Evolutionary conservation across 768 basidiomycete genomes (phyloP).

Genomic region (Agaricus blazei): DNA sequence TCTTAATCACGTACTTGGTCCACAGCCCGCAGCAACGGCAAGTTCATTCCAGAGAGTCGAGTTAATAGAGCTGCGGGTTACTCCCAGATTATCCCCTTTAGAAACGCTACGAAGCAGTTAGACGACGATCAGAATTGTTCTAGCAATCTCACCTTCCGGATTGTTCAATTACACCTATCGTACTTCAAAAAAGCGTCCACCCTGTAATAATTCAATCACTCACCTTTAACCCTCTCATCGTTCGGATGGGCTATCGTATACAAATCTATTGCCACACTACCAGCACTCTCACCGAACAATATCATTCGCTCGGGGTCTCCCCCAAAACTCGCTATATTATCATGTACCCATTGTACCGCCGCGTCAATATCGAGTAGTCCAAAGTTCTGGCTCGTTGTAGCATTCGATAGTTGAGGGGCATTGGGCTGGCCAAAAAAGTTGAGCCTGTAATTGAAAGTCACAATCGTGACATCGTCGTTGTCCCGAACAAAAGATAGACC

Average conservation of each 20-base stretch:
- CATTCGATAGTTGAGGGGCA: slow-evolving; percentile 28
- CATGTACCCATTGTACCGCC: slow-evolving; percentile 40
- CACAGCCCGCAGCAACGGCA: slow-evolving; percentile 26
- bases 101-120: background rate
- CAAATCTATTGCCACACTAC: slow-evolving; percentile 26
- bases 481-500: slow-evolving; percentile 27
- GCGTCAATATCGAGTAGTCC: slow-evolving; percentile 33
- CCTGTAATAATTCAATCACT: slow-evolving; percentile 5
- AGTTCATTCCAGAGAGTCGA: slow-evolving; percentile 25
- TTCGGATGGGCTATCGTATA: slow-evolving; percentile 29
- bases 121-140: background rate
- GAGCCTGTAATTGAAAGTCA: slow-evolving; percentile 33
- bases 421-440: slow-evolving; percentile 36
- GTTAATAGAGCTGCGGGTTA: slow-evolving; percentile 9
- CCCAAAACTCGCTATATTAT: slow-evolving; percentile 39
- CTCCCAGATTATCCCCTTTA: background rate
- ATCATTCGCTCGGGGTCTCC: slow-evolving; percentile 32
- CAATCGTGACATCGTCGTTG: slow-evolving; percentile 28
- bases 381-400: slow-evolving; percentile 27
- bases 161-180: slow-evolving; percentile 23
- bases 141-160: slow-evolving; percentile 26
- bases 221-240: slow-evolving; percentile 24
- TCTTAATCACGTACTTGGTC: slow-evolving; percentile 17
- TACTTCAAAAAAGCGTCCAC: background rate
- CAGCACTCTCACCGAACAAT: slow-evolving; percentile 33